These are phyloP conservation scores for Suhomyces bokatorum DNA, from an alignment of 1,139 yeast species.

Conservation along the genomic window DNA sequence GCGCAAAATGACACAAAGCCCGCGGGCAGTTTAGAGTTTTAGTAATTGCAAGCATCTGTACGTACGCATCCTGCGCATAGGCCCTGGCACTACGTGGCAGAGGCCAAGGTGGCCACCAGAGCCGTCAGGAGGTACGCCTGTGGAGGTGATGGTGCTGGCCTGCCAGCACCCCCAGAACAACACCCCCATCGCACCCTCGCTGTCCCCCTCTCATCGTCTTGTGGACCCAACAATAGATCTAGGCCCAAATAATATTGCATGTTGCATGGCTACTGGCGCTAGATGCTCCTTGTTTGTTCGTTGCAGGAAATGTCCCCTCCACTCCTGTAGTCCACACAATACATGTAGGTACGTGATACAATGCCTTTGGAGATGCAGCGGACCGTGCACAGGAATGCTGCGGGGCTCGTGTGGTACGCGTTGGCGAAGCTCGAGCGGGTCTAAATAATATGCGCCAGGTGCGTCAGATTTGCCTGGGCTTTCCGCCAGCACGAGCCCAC, in stretches of 20 bases:
- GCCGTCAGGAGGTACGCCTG: too few species aligned
- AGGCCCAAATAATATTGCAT: neutral
- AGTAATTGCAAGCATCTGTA: neutral
- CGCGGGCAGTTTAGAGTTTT: neutral
- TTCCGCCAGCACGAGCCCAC: too few species aligned
- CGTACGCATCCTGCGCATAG: neutral
- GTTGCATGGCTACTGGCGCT: neutral
- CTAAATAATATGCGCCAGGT: neutral
- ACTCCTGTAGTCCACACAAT: conserved; percentile 1
- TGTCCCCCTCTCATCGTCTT: neutral
- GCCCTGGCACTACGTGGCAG: neutral
- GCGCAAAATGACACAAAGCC: neutral
- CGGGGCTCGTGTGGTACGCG: conserved; percentile 3
- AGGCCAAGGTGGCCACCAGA: too few species aligned
- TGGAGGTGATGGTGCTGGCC: neutral
- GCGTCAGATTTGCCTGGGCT: neutral
- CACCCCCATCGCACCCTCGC: too few species aligned
- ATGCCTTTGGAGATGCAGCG: neutral
- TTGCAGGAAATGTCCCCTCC: neutral
- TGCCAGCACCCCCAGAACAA: too few species aligned
- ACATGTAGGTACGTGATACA: conserved; percentile 2
- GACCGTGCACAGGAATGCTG: neutral
- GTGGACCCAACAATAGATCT: conserved; percentile 1
- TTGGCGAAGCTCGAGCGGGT: conserved; percentile 2
- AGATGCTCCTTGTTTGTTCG: conserved; percentile 1